These are phyloP conservation scores for Arthroderma sp. DNA, from an alignment of 2,329 filamentous ascomycete species.

Conservation along the genomic window DNA sequence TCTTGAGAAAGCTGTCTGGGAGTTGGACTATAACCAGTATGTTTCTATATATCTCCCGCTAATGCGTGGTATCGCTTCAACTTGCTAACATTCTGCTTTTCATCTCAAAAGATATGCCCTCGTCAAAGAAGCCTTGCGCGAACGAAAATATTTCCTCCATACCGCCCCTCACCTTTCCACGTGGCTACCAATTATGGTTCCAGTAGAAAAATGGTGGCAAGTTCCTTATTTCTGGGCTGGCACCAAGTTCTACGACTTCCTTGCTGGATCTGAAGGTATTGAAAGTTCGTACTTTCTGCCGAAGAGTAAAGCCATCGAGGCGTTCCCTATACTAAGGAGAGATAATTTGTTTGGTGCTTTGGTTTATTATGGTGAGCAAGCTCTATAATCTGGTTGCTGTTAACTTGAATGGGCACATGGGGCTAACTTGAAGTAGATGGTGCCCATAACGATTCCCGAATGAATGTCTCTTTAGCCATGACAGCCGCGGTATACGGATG, in stretches of 20 bases:
- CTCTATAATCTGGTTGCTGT: background rate
- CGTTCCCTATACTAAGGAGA: slow-evolving; percentile 78
- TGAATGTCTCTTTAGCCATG: slow-evolving; percentile 82
- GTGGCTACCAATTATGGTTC: slow-evolving; percentile 74
- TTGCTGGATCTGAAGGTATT: slow-evolving; percentile 70
- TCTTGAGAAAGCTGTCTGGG: slow-evolving; percentile 75
- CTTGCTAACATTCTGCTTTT: background rate
- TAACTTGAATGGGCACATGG: background rate
- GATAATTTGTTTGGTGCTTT: slow-evolving; percentile 66
- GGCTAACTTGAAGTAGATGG: slow-evolving; percentile 44
- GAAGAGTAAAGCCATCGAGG: slow-evolving; percentile 71
- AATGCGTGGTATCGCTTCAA: background rate
- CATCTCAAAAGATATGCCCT: slow-evolving; percentile 42
- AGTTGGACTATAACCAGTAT: slow-evolving; percentile 69
- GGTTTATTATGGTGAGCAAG: slow-evolving; percentile 60
- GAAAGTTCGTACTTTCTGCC: slow-evolving; percentile 82
- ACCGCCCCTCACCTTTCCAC: slow-evolving; percentile 69
- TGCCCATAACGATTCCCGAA: slow-evolving; percentile 80
- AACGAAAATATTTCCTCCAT: slow-evolving; percentile 71
- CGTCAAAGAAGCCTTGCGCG: slow-evolving; percentile 67
- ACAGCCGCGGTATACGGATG: slow-evolving; percentile 77
- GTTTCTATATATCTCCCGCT: slow-evolving; percentile 9
- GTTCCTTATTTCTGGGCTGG: slow-evolving; percentile 59
- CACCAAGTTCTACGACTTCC: slow-evolving; percentile 69
- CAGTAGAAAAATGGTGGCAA: slow-evolving; percentile 72